A percentile compares a stretch with the other conserved stretches of the same genome.
phyloP scores from a whole-genome alignment of 345 rosid genomes.

The Salix suchowensis region DNA sequence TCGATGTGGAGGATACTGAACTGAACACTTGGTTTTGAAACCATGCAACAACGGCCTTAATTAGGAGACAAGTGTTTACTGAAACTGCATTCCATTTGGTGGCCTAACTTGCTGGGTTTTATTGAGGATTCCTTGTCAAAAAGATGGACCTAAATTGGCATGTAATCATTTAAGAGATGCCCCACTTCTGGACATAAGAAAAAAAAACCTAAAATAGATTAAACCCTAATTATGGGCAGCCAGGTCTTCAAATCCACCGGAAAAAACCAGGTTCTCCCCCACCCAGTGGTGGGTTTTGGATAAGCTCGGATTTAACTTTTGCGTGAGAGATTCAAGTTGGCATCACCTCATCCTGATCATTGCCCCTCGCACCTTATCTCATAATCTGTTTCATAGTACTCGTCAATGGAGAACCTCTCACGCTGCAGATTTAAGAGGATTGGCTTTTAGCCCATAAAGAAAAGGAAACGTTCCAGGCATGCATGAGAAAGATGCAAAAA shows the following conservation, averaged over 20 bases:
- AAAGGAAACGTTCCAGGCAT: background rate
- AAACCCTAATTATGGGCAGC: background rate
- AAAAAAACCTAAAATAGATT: background rate
- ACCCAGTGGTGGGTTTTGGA: background rate
- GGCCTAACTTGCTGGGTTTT: too few species aligned
- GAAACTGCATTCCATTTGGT: too few species aligned
- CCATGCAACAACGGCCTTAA: too few species aligned
- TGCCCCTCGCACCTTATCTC: too few species aligned
- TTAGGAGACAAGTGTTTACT: too few species aligned
- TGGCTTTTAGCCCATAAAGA: background rate
- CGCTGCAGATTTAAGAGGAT: background rate
- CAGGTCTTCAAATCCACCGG: too few species aligned
- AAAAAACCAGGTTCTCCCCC: background rate
- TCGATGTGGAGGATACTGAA: too few species aligned
- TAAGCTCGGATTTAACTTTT: background rate
- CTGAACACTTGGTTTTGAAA: too few species aligned
- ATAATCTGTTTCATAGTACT: background rate
- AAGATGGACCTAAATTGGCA: background rate
- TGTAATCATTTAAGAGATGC: background rate
- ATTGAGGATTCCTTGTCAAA: too few species aligned
- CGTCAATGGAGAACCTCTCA: background rate
- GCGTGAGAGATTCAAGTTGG: background rate
- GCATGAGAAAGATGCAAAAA: background rate
- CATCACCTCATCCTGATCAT: background rate
- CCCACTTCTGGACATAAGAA: background rate